Evolutionary conservation across 225 moss, liverwort and hornwort genomes (phyloP), one percentile per base, ranked within the genome.

Genomic region (Marchantia paleacea): DNA sequence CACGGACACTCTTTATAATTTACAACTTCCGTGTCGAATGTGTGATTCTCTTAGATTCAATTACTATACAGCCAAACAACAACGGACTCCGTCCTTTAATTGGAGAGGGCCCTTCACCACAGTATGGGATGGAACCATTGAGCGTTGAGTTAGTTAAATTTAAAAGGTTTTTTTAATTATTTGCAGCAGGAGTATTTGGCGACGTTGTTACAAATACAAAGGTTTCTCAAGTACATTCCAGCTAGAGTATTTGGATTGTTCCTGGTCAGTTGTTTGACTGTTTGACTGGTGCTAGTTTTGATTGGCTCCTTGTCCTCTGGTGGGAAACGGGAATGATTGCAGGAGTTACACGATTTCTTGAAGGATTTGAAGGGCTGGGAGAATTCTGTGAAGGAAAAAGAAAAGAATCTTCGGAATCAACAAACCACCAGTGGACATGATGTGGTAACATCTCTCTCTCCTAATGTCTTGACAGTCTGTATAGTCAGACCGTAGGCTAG

Each of bases 351-450:
- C 80, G 95, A 92, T 13, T 95, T 94, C 86, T 68, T 99, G 77
- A 92, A 95, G 77, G 99, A 99, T 81, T 81, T 99, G 61, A 95
- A 92, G 79, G 74, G 86, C 22, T 99, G 99, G 99, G 95, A 94
- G 90, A 88, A 90, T 13, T 90, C 91, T 52, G 87, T 99, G 49
- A 95, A 99, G 83, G 88, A 90, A 69, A 99, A 95, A 81, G 95
- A 95, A 78, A 95, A 91, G 69, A 90, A 87, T 63, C 79, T 95
- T 29, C 75, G 81, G 61, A 60, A 58, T 58, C 69, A 78, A 66
- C 24, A 50, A 26, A 7, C 65, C 14, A 49, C 52, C 48, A 65
- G 48, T 48, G 66, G 49, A 13, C 15, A 24, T 24, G 24, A 78
- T 67, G 78, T 26, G 78, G 78, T 78, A 78, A 78, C 70, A 49